Evolutionary conservation across 129 eudicot genomes (phyloP).

Genomic region (Kitagawia praeruptora): DNA sequence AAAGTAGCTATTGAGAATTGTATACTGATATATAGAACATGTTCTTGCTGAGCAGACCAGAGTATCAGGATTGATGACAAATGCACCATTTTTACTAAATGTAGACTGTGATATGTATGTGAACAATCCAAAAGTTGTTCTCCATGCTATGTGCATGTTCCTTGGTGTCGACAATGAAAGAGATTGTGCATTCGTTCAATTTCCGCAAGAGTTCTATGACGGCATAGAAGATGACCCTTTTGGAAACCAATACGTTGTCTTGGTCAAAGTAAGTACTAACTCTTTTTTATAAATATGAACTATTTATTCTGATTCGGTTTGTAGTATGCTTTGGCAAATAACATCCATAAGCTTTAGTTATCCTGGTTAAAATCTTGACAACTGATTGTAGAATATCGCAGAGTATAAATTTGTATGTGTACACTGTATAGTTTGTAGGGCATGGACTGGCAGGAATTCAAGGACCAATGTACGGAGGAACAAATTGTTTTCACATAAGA

Average conservation of each 20-base stretch:
- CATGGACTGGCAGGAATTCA: slow-evolving; percentile 35
- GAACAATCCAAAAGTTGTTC: slow-evolving; percentile 48
- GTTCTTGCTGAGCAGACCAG: slow-evolving; percentile 27
- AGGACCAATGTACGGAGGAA: slow-evolving; percentile 38
- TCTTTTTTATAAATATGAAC: neutral
- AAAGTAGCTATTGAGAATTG: neutral
- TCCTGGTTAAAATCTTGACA: neutral
- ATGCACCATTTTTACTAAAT: slow-evolving; percentile 53
- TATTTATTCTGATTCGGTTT: neutral
- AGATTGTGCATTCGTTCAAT: slow-evolving; percentile 44
- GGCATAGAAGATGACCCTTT: slow-evolving; percentile 52
- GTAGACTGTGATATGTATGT: slow-evolving; percentile 79
- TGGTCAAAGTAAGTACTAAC: slow-evolving; percentile 12
- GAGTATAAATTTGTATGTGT: neutral
- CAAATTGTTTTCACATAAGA: slow-evolving; percentile 51
- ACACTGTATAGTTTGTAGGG: slow-evolving; percentile 12
- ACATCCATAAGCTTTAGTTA: neutral
- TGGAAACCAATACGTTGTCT: slow-evolving; percentile 30
- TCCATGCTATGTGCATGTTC: slow-evolving; percentile 62
- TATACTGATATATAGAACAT: neutral
- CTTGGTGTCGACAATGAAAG: slow-evolving; percentile 29
- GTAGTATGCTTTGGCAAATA: neutral
- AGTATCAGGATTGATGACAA: slow-evolving; percentile 73
- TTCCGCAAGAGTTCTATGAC: slow-evolving; percentile 55
- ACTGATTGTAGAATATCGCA: neutral